Conservation (phyloP, 768 basidiomycete genomes). For the Lentinus brumalis region DNA sequence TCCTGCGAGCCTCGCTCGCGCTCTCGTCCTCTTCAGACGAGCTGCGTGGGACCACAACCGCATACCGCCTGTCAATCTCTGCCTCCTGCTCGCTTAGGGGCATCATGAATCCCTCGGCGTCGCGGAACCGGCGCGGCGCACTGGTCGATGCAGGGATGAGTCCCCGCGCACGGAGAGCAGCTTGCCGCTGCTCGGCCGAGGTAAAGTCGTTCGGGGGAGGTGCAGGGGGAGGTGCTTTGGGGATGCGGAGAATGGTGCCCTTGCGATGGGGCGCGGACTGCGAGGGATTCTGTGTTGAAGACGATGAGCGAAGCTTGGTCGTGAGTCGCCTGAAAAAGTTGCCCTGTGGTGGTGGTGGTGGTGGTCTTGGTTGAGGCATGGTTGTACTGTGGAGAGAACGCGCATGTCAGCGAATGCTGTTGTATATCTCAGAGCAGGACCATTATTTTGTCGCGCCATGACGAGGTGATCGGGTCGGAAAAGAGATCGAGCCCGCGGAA, state of each 20-base stretch:
- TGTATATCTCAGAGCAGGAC: neutral
- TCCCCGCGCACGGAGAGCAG: constrained; percentile 21
- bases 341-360: neutral
- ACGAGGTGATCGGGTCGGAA: neutral
- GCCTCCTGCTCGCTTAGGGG: constrained; percentile 25
- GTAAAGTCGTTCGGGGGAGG: constrained; percentile 19
- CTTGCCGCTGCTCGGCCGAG: constrained; percentile 21
- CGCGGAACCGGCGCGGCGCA: constrained; percentile 3
- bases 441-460: neutral
- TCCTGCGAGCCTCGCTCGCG: constrained; percentile 17
- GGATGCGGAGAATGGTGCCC: constrained; percentile 13
- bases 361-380: constrained; percentile 1
- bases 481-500: neutral
- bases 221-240: constrained; percentile 15
- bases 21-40: neutral
- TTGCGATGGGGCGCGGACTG: neutral
- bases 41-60: constrained; percentile 14
- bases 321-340: constrained; percentile 19
- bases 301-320: constrained; percentile 13
- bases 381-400: neutral
- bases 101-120: constrained; percentile 21
- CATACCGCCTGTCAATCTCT: constrained; percentile 19
- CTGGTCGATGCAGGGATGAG: constrained; percentile 9
- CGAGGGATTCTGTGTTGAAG: neutral
- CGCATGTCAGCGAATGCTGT: neutral